These are phyloP conservation scores for Fusarium sp. DNA, from an alignment of 2,329 filamentous ascomycete genomes.

Conservation along the genomic window DNA sequence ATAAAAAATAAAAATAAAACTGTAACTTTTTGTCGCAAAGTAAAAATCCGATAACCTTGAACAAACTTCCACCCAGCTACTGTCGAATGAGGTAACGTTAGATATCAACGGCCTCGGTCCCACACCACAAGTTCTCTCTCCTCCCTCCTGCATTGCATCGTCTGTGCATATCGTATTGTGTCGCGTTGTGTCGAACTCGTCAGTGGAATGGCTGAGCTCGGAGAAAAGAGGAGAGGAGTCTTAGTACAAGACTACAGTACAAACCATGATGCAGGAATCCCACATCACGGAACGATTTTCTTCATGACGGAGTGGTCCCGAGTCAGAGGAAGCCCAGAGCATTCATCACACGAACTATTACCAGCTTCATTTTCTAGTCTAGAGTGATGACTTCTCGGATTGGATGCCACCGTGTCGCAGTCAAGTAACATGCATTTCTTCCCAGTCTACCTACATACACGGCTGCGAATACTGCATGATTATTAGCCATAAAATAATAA, in stretches of 20 bases:
- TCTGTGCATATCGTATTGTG: conserved; percentile 6
- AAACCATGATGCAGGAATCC: conserved; percentile 11
- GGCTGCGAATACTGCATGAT: conserved; percentile 9
- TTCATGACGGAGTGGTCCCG: neutral
- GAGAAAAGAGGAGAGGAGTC: neutral
- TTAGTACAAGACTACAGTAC: neutral
- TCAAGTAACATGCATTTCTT: conserved; percentile 21
- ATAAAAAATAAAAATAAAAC: neutral
- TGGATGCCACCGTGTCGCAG: conserved; percentile 32
- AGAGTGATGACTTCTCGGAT: conserved; percentile 32
- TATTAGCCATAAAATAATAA: conserved; percentile 10
- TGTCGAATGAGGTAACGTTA: conserved; percentile 8
- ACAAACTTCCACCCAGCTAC: conserved; percentile 2
- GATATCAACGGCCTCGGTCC: conserved; percentile 20
- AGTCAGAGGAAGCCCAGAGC: neutral
- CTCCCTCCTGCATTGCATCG: conserved; percentile 12
- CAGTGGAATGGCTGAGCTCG: neutral
- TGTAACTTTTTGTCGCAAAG: neutral
- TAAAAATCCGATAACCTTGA: conserved; percentile 14
- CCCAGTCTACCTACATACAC: neutral
- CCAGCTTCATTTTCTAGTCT: conserved; percentile 21
- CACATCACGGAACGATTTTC: conserved; percentile 1
- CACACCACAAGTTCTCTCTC: conserved; percentile 17
- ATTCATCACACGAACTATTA: conserved; percentile 13
- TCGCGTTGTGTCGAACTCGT: conserved; percentile 9